phyloP scores from a whole-genome alignment of 495 filamentous ascomycete species.

The Oidiodendron maius region DNA sequence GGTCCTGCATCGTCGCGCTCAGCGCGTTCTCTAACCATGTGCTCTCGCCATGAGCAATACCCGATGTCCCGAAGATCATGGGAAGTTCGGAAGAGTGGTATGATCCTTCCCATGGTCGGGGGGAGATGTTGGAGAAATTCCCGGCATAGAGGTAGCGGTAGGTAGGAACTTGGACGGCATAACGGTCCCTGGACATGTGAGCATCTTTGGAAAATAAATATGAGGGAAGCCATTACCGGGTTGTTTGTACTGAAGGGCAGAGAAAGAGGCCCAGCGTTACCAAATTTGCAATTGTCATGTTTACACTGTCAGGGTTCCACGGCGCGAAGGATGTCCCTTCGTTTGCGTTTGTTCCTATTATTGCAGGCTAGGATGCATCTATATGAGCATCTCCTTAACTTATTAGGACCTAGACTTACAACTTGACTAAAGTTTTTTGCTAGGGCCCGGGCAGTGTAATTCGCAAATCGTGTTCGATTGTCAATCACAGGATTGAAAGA shows the following conservation, averaged over 20 bases:
- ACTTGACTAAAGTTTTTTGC: constrained; percentile 11
- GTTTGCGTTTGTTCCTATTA: constrained; percentile 36
- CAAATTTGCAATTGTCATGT: constrained; percentile 25
- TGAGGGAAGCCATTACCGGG: background rate
- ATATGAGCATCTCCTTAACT: background rate
- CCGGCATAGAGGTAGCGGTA: constrained; percentile 48
- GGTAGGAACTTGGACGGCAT: constrained; percentile 27
- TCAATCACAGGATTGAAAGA: constrained; percentile 38
- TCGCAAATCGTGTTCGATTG: constrained; percentile 33
- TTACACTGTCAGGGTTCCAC: constrained; percentile 18
- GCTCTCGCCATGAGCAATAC: constrained; percentile 22
- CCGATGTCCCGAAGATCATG: constrained; percentile 37
- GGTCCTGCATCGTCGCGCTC: constrained; percentile 35
- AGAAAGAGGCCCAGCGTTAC: constrained; percentile 7
- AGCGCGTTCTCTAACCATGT: constrained; percentile 31
- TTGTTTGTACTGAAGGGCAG: constrained; percentile 10
- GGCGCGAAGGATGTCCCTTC: constrained; percentile 31
- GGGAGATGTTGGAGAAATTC: constrained; percentile 53
- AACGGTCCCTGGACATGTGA: constrained; percentile 8
- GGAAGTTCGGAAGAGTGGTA: constrained; percentile 40
- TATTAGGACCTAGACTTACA: background rate
- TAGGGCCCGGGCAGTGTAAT: constrained; percentile 33
- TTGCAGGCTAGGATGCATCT: constrained; percentile 23
- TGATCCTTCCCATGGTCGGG: constrained; percentile 39
- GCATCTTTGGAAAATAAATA: constrained; percentile 32